These are phyloP conservation scores for Fraxinus ornus DNA, from an alignment of 305 asterid species.

Conservation along the genomic window DNA sequence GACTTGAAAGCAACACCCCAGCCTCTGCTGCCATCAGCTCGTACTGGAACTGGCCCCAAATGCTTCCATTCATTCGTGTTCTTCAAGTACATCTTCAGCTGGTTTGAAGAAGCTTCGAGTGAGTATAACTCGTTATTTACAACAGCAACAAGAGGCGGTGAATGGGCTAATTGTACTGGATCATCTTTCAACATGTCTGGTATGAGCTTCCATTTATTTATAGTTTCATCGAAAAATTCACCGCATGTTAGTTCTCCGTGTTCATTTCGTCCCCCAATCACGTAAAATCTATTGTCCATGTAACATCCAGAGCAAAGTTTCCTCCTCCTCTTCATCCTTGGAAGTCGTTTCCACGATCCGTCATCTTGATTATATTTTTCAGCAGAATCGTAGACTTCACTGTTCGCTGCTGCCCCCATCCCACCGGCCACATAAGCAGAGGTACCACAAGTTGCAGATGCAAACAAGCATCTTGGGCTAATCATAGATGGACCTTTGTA, in stretches of 20 bases:
- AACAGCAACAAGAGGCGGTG: neutral
- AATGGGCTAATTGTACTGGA: neutral
- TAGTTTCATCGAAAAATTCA: constrained; percentile 53
- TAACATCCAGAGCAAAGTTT: constrained; percentile 60
- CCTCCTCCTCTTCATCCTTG: constrained; percentile 54
- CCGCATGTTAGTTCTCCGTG: constrained; percentile 65
- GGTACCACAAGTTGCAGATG: constrained; percentile 64
- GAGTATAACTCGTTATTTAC: constrained; percentile 43
- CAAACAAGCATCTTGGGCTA: constrained; percentile 69
- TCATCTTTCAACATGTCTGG: neutral
- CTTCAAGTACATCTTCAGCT: constrained; percentile 65
- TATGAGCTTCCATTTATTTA: constrained; percentile 23
- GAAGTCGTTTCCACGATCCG: constrained; percentile 58
- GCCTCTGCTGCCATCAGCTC: constrained; percentile 60
- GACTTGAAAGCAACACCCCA: constrained; percentile 89
- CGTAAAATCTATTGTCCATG: constrained; percentile 68
- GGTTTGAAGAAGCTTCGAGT: constrained; percentile 56
- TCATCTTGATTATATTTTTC: constrained; percentile 54
- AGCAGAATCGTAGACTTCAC: constrained; percentile 48
- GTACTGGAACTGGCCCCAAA: constrained; percentile 64
- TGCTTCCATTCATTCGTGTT: constrained; percentile 59
- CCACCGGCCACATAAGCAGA: constrained; percentile 76
- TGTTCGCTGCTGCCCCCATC: constrained; percentile 32
- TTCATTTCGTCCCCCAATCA: constrained; percentile 64
- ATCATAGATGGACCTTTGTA: constrained; percentile 64